Base-by-base conservation (phyloP, 208 protist species). In the Polymyxa betae region DNA sequence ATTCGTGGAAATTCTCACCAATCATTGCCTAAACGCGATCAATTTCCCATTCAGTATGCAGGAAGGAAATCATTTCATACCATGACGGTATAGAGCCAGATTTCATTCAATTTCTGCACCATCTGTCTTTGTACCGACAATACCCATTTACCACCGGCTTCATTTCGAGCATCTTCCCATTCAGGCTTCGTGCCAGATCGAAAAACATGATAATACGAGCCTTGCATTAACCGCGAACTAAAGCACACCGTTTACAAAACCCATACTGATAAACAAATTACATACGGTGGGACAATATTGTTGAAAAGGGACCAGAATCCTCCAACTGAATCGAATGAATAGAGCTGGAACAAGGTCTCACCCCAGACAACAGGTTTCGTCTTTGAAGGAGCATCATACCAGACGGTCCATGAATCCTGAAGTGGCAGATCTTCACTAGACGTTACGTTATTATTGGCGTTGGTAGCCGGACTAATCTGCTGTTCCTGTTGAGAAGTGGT, bases 291-390 rank as follows among this genome's bases (percentile, higher is more conserved):
- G 29, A 66, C 54, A 16, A 66, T 16, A 29, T 66, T 66, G 29
- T 66, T 66, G 54, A 66, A 66, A 16, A 66, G 54, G 54, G 54
- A 66, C 54, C 54, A 66, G 54, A 66, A 66, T 29, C 54, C 54
- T 32, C 54, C 54, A 29, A 66, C 29, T 16, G 20, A 32, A 29
- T 66, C 54, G 54, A 66, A 66, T 29, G 54, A 32, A 29, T 66
- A 29, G 54, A 66, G 20, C 29, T 66, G 54, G 54, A 66, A 16
- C 20, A 66, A 29, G 29, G 54, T 32, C 29, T 66, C 54, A 29
- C 54, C 54, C 54, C 54, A 66, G 54, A 66, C 54, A 66, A 66
- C 54, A 66, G 54, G 54, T 29, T 66, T 66, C 54, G 54, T 66
- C 54, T 66, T 66, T 16, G 20, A 32, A 16, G 54, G 54, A 16